Conservation (phyloP, 306 rosid species). For the Casuarina equisetifolia region DNA sequence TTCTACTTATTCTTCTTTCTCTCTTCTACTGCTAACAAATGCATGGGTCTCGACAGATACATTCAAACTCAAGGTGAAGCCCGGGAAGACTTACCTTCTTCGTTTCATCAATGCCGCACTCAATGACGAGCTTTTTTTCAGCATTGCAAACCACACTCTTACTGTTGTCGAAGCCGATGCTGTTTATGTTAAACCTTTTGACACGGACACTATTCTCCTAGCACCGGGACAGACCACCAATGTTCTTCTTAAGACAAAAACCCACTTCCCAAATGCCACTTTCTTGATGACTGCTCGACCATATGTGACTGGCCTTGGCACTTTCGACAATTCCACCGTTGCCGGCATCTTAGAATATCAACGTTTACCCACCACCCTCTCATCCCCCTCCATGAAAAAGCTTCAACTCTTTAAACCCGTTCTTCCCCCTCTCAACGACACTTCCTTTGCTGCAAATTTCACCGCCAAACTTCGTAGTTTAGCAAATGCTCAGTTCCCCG, state of each 20-base stretch:
- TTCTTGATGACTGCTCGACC: constrained; percentile 67
- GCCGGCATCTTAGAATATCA: constrained; percentile 39
- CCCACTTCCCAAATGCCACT: constrained; percentile 51
- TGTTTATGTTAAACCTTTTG: constrained; percentile 59
- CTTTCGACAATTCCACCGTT: constrained; percentile 63
- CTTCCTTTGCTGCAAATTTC: constrained; percentile 35
- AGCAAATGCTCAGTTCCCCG: constrained; percentile 33
- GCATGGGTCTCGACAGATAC: constrained; percentile 48
- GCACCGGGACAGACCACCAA: constrained; percentile 73
- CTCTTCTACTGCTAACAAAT: not conserved
- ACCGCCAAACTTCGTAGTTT: constrained; percentile 31
- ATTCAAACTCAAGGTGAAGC: constrained; percentile 57
- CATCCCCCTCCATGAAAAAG: constrained; percentile 19
- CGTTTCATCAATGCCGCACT: constrained; percentile 72
- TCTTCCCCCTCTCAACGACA: constrained; percentile 44
- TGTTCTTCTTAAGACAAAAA: constrained; percentile 54
- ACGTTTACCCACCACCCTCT: not conserved
- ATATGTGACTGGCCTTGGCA: constrained; percentile 51
- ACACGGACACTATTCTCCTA: constrained; percentile 44
- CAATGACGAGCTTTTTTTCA: constrained; percentile 62
- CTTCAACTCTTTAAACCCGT: constrained; percentile 32
- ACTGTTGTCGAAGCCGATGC: constrained; percentile 62
- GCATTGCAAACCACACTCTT: constrained; percentile 68
- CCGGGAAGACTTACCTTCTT: constrained; percentile 56
- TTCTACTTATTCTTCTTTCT: too few relatives aligned